These are phyloP conservation scores for Colletotrichum magnum DNA, from an alignment of 2,329 filamentous ascomycete species.

Conservation along the genomic window DNA sequence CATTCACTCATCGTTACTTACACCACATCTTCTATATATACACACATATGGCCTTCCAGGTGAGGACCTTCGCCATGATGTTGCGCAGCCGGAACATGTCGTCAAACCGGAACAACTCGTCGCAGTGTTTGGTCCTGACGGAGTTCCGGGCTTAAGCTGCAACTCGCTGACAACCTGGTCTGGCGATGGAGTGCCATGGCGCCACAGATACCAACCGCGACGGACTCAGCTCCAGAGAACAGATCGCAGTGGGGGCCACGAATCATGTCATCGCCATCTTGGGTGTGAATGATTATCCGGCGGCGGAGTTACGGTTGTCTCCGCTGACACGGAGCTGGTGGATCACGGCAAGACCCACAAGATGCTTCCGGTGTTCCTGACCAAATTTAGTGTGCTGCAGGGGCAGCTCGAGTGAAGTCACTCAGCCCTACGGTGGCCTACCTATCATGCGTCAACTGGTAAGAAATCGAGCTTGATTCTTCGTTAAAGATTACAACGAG, in stretches of 20 bases:
- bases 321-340: not conserved
- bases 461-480: no score
- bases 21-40: no score
- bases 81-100: not conserved
- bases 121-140: not conserved
- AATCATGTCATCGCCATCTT: not conserved
- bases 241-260: not conserved
- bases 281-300: not conserved
- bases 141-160: conserved; percentile 21
- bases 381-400: no score
- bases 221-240: not conserved
- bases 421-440: no score
- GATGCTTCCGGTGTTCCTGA: no score
- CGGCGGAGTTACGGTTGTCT: not conserved
- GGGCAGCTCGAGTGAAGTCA: no score
- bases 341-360: not conserved
- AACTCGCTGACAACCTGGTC: conserved; percentile 11
- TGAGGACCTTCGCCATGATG: not conserved
- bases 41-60: no score
- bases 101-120: not conserved
- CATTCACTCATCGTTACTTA: no score
- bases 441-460: no score
- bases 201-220: not conserved
- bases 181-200: not conserved
- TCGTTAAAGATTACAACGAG: no score